Evolutionary conservation across 768 basidiomycete genomes (phyloP).

Genomic region (Paxillus involutus): DNA sequence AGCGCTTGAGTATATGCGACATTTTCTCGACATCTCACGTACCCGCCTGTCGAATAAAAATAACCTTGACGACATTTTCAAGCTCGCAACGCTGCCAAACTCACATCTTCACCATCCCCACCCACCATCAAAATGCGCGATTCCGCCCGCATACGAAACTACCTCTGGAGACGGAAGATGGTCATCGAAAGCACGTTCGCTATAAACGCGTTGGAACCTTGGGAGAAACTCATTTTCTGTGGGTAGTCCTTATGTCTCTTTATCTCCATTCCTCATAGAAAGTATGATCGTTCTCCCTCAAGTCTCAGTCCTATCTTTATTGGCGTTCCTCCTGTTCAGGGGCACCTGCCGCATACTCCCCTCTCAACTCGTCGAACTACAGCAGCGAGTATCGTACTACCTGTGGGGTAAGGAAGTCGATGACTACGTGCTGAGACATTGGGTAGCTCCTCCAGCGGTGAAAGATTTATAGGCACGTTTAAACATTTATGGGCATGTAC

Average conservation of each 20-base stretch:
- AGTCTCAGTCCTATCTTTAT: conserved; percentile 42
- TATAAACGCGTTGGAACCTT: conserved; percentile 60
- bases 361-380: conserved; percentile 51
- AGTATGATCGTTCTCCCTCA: neutral
- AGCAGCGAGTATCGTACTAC: conserved; percentile 59
- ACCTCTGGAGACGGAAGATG: conserved; percentile 53
- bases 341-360: conserved; percentile 60
- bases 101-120: conserved; percentile 1
- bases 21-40: neutral
- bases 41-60: conserved; percentile 1
- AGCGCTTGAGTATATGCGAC: too few species aligned
- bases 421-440: conserved; percentile 22
- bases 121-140: conserved; percentile 7
- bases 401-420: conserved; percentile 51
- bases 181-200: conserved; percentile 62
- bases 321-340: conserved; percentile 46
- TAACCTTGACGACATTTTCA: neutral
- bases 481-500: conserved; percentile 2
- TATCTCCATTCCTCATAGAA: neutral
- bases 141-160: conserved; percentile 24
- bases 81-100: neutral
- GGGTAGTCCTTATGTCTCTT: conserved; percentile 26
- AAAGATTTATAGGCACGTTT: conserved; percentile 22
- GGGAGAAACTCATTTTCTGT: conserved; percentile 68
- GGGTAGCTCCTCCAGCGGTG: conserved; percentile 22